These are phyloP conservation scores for Yamadazyma triangularis DNA, from an alignment of 1,139 yeast species.

Conservation along the genomic window DNA sequence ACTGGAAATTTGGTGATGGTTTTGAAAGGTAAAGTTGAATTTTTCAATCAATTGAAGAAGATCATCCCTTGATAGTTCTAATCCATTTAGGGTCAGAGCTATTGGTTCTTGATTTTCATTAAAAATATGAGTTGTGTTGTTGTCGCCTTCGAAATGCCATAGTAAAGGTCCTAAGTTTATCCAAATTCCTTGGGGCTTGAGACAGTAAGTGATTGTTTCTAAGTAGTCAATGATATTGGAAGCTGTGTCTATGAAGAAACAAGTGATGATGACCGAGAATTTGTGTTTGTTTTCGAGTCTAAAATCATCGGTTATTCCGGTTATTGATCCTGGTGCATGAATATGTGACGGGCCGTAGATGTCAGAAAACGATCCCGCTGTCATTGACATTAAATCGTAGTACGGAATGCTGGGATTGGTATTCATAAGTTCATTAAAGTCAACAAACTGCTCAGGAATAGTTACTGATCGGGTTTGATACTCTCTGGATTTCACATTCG, in stretches of 20 bases:
- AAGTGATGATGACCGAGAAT: constrained; percentile 60
- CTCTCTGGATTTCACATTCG: constrained; percentile 41
- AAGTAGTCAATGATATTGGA: constrained; percentile 68
- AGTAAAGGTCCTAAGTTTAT: constrained; percentile 79
- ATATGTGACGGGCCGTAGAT: constrained; percentile 52
- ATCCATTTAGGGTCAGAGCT: constrained; percentile 44
- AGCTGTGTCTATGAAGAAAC: constrained; percentile 80
- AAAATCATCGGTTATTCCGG: constrained; percentile 31
- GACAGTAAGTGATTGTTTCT: constrained; percentile 48
- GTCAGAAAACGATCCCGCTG: constrained; percentile 77
- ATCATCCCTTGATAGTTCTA: constrained; percentile 65
- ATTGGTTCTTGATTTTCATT: constrained; percentile 18
- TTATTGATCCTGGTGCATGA: constrained; percentile 4
- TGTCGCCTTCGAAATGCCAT: constrained; percentile 77
- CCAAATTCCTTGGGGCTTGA: constrained; percentile 64
- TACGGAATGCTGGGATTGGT: constrained; percentile 39
- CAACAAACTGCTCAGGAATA: constrained; percentile 50
- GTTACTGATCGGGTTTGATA: constrained; percentile 44
- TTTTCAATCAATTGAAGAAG: constrained; percentile 42
- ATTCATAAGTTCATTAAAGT: constrained; percentile 23
- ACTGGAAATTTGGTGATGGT: constrained; percentile 42
- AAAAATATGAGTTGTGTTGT: constrained; percentile 9
- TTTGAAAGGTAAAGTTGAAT: constrained; percentile 52
- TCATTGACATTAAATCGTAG: constrained; percentile 63
- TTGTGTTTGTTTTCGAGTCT: constrained; percentile 30